Evolutionary conservation across 441 rosid genomes (phyloP), one percentile per base, ranked within the genome.

Genomic region (Populus tomentosa): DNA sequence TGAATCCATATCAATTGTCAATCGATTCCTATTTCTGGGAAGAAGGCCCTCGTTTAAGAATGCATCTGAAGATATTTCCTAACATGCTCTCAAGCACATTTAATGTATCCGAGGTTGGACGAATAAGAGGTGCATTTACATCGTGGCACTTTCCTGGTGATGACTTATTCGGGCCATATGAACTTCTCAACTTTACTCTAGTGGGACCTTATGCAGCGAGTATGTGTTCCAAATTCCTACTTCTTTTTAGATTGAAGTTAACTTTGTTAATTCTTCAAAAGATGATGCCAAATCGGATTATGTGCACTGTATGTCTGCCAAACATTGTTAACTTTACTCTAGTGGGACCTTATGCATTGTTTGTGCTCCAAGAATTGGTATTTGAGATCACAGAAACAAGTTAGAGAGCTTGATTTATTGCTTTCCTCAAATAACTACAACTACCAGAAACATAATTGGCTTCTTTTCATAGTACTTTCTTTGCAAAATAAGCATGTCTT

Each of bases 151-250:
- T 95, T 84, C 86, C 73, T 77, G 71, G 81, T 62, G 80, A 67
- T 70, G 90, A 92, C 84, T 78, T 90, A 9, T 91, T 86, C 81
- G 98, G 99, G 82, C 99, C 99, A 9, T 95, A 92, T 79, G 99
- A 93, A 83, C 90, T 95, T 80, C 98, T 95, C 82, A 88, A 90
- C 86, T 91, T 95, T 87, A 95, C 95, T 73, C 91, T 93, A 68
- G 81, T 75, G 75, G 99, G 98, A 76, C 97, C 97, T 80, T 95
- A 95, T 81, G 77, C 89, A 71, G 72, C 80, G 69, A 42, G 99
- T 95, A 88, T 38, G 91, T 82, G n/a, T 71, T 30, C 38, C 21
- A 75, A 70, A 40, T 16, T 21, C 56, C 78, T 64, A 20, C 72
- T 68, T 42, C 36, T 69, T 24, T 26, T 66, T 75, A 38, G 7